phyloP scores from a whole-genome alignment of 2,329 filamentous ascomycete species.

The Talaromyces sp. region DNA sequence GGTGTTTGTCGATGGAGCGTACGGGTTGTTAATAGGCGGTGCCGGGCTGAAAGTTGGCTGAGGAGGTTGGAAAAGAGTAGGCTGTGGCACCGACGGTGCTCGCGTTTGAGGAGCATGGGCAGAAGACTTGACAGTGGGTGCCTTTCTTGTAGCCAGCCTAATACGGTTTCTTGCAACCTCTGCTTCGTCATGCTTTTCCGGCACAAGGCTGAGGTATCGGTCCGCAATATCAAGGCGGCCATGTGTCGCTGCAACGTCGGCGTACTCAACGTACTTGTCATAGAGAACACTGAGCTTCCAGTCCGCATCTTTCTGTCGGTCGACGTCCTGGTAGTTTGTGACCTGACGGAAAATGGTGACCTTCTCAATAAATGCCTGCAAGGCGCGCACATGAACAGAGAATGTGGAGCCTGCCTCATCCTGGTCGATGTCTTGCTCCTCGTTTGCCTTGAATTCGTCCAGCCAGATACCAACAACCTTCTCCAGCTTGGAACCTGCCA shows the following conservation, averaged over 20 bases:
- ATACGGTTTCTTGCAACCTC: conserved; percentile 82
- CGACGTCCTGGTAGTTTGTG: conserved; percentile 80
- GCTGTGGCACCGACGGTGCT: conserved; percentile 28
- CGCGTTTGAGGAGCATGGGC: conserved; percentile 28
- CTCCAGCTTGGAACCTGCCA: conserved; percentile 92
- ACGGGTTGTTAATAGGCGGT: conserved; percentile 33
- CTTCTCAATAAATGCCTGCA: conserved; percentile 97
- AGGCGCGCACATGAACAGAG: conserved; percentile 79
- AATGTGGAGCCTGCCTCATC: conserved; percentile 72
- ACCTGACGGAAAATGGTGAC: conserved; percentile 94
- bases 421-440: conserved; percentile 67
- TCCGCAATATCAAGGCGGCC: conserved; percentile 82
- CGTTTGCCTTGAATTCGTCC: conserved; percentile 77
- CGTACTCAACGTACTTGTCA: conserved; percentile 94
- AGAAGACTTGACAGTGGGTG: conserved; percentile 38
- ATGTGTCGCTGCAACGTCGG: conserved; percentile 86
- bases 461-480: conserved; percentile 97
- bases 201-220: conserved; percentile 85
- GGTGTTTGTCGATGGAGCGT: conserved; percentile 27
- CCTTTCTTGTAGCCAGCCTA: conserved; percentile 71
- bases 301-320: conserved; percentile 63
- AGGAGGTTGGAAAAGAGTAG: conserved; percentile 30
- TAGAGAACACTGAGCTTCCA: conserved; percentile 91
- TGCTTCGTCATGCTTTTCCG: conserved; percentile 74
- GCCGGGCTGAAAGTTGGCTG: conserved; percentile 25